Evolutionary conservation across 768 basidiomycete genomes (phyloP), one percentile per base, ranked within the genome.

Genomic region (Pulveroboletus sp.): DNA sequence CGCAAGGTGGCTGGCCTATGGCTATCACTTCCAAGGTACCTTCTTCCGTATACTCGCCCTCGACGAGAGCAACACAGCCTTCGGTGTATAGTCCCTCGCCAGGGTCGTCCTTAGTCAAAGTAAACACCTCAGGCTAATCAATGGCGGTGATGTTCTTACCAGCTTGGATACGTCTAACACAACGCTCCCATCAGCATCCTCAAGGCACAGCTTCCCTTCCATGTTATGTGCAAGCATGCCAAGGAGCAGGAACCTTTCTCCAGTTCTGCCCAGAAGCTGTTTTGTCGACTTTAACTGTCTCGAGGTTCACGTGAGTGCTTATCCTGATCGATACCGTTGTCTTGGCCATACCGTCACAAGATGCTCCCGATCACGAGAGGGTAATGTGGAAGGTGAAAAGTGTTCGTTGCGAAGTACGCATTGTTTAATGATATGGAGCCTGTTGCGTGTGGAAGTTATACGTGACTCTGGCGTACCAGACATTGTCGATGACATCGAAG

Each of bases 31-130:
- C 79, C 43, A 99, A 75, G 1, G 79, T 88, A 43, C 86, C 89
- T 28, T 98, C 93, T 52, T 94, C 86, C 0, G 90, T 97, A 64
- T 97, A 99, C 61, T 93, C 90, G 18, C 96, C 96, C 71, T 98
- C 96, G 0, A 97, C 83, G 14, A 99, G 78, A 1, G 93, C 92
- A 67, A 97, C 89, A 51, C 86, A 93, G 0, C 96, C 96, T 68
- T 98, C 96, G 0, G 93, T 96, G 62, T 96, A 98, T 6, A 99
- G 66, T 1, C 96, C 96, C 62, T 95, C 93, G 36, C 93, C 92
- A 15, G 95, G 94, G 53, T 89, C 87, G 67, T 94, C 82, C 81
- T 84, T 57, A 40, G 14, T 46, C 46, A 50, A 30, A 54, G 56
- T 62, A 26, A 64, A 39, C 27, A 49, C 42, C 47, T 49, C 54